Conservation (phyloP, 768 basidiomycete genomes). For the Scleroderma citrinum region DNA sequence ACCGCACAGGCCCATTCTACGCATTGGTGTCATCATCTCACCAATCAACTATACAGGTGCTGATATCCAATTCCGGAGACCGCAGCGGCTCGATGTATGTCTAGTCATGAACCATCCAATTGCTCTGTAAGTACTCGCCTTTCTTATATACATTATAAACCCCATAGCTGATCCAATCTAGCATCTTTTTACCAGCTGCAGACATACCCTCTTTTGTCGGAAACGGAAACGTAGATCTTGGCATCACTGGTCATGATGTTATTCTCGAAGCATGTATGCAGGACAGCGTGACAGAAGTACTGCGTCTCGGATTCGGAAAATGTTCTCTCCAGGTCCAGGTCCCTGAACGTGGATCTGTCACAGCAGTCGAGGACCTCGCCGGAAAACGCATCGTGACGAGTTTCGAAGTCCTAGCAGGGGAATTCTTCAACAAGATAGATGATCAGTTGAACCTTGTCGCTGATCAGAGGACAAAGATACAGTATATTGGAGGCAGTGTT, state of each 20-base stretch:
- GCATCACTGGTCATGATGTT: slow-evolving; percentile 97
- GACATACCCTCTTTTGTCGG: slow-evolving; percentile 99
- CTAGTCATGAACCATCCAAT: slow-evolving; percentile 92
- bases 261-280: slow-evolving; percentile 88
- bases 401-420: slow-evolving; percentile 81
- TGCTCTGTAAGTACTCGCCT: slow-evolving; percentile 64
- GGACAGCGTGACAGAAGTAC: slow-evolving; percentile 65
- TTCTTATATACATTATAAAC: neutral
- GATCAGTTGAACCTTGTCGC: slow-evolving; percentile 43
- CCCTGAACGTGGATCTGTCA: slow-evolving; percentile 66
- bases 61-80: slow-evolving; percentile 90
- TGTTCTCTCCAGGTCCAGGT: slow-evolving; percentile 89
- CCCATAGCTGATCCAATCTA: slow-evolving; percentile 25
- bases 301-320: slow-evolving; percentile 89
- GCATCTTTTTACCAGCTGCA: slow-evolving; percentile 92
- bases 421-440: slow-evolving; percentile 72
- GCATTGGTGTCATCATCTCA: neutral
- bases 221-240: slow-evolving; percentile 93
- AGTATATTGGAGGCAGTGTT: slow-evolving; percentile 96
- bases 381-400: slow-evolving; percentile 94
- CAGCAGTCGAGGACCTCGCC: slow-evolving; percentile 71
- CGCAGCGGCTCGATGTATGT: slow-evolving; percentile 85
- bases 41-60: slow-evolving; percentile 51
- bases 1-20: slow-evolving; percentile 16
- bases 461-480: slow-evolving; percentile 68